Evolutionary conservation across 176 grass and related monocot genomes (phyloP), one percentile per base, ranked within the genome.

Genomic region (Bolboschoenus planiculmis): DNA sequence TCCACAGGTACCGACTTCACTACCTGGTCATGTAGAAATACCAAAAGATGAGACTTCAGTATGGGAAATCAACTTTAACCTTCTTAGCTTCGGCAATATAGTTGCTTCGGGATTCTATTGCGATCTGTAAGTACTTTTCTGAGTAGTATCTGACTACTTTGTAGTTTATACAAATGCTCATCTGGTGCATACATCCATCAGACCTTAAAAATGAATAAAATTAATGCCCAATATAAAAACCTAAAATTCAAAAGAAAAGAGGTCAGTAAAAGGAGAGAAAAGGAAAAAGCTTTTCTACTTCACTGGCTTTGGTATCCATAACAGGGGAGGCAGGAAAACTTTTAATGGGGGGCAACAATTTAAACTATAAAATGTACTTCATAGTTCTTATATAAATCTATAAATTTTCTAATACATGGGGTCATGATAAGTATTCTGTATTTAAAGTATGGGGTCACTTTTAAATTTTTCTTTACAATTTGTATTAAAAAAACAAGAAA

Each of bases 51-150:
- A 86, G 48, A 84, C 47, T 46, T 82, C 94, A 68, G 90, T 95
- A 80, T 98, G 95, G 95, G 90, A 93, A 86, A 91, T 98, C 85
- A 85, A 98, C 83, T 78, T 91, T 55, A 83, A 78, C 24, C 87
- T 91, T 20, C 90, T 98, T 6, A 90, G 85, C 13, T 98, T 98
- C 88, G 95, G 87, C 72, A 80, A 81, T 71, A 93, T 90, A 88
- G 82, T 95, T 35, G 89, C 84, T 26, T 95, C 89, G 6, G 92
- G 95, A 85, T 95, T 87, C 72, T 93, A 90, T 55, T 83, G 92
- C 0, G 84, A 98, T 61, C 87, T 98, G 95, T 98, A 93, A 88
- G 95, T 92, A 84, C n/a, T 76, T n/a, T 60, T 79, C 47, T 77
- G 21, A 20, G 63, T 20, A 68, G 47, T 18, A 24, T 40, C 1